These are phyloP conservation scores for Xylaria sp. DNA, from an alignment of 2,329 filamentous ascomycete species.

Conservation along the genomic window DNA sequence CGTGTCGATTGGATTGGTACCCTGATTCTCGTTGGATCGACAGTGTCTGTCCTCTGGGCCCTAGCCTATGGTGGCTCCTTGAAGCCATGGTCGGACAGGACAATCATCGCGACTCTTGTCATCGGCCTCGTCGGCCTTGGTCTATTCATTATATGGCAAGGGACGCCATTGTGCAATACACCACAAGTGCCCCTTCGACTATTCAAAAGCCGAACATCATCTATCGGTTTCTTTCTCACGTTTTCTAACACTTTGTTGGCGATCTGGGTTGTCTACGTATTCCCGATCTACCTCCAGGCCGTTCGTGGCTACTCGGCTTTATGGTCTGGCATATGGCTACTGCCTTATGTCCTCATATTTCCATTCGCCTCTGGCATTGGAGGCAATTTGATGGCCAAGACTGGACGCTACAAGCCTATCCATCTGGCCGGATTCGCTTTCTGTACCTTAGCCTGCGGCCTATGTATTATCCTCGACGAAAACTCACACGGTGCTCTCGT, in stretches of 20 bases:
- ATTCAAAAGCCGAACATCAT: neutral
- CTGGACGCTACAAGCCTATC: neutral
- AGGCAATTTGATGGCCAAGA: neutral
- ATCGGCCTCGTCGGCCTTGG: neutral
- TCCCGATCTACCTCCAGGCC: neutral
- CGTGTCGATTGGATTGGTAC: slow-evolving; percentile 46
- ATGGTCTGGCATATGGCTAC: neutral
- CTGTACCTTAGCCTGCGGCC: neutral
- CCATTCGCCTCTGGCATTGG: neutral
- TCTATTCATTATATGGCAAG: neutral
- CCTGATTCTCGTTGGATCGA: slow-evolving; percentile 40
- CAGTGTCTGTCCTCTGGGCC: slow-evolving; percentile 43
- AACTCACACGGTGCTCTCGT: neutral
- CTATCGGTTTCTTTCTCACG: neutral
- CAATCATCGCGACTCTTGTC: neutral
- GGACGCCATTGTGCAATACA: neutral
- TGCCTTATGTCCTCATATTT: neutral
- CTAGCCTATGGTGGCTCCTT: slow-evolving; percentile 36
- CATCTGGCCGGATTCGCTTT: neutral
- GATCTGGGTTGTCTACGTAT: neutral
- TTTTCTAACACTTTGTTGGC: neutral
- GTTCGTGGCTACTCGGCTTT: neutral
- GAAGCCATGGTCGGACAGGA: neutral
- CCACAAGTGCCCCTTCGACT: neutral
- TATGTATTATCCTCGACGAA: neutral